These are phyloP conservation scores for Allium fistulosum DNA, from an alignment of 106 monocot species.

Conservation along the genomic window DNA sequence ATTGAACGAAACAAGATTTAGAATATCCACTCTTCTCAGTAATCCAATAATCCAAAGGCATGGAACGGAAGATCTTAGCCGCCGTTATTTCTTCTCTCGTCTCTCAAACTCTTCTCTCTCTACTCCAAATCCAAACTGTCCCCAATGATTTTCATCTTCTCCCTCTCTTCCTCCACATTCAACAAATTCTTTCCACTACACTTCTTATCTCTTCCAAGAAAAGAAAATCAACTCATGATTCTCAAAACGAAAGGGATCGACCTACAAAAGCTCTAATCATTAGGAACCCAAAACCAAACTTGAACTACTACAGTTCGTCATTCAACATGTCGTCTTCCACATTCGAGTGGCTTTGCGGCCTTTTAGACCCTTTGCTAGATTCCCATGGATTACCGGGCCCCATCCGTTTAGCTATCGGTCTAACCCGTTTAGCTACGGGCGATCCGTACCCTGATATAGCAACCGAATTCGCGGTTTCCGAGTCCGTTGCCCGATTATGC, in stretches of 20 bases:
- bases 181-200: slow-evolving; percentile 8
- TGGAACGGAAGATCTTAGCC: slow-evolving; percentile 25
- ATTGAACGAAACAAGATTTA: too few species aligned
- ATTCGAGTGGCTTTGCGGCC: slow-evolving; percentile 68
- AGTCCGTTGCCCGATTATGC: slow-evolving; percentile 39
- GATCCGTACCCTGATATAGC: slow-evolving; percentile 43
- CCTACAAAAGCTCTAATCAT: background rate
- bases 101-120: slow-evolving; percentile 37
- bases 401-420: slow-evolving; percentile 45
- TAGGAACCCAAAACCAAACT: background rate
- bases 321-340: slow-evolving; percentile 55
- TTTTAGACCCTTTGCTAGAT: slow-evolving; percentile 81
- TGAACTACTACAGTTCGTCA: slow-evolving; percentile 31
- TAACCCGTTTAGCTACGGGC: slow-evolving; percentile 44
- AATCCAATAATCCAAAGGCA: background rate
- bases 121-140: slow-evolving; percentile 13
- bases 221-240: background rate
- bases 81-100: slow-evolving; percentile 27
- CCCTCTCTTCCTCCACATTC: slow-evolving; percentile 5
- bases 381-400: slow-evolving; percentile 15
- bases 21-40: too few species aligned
- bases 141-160: slow-evolving; percentile 1
- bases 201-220: slow-evolving; percentile 4
- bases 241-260: background rate
- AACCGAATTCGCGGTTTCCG: slow-evolving; percentile 40